These are phyloP conservation scores for Picea glauca DNA, from an alignment of 75 land plant species.

Conservation along the genomic window DNA sequence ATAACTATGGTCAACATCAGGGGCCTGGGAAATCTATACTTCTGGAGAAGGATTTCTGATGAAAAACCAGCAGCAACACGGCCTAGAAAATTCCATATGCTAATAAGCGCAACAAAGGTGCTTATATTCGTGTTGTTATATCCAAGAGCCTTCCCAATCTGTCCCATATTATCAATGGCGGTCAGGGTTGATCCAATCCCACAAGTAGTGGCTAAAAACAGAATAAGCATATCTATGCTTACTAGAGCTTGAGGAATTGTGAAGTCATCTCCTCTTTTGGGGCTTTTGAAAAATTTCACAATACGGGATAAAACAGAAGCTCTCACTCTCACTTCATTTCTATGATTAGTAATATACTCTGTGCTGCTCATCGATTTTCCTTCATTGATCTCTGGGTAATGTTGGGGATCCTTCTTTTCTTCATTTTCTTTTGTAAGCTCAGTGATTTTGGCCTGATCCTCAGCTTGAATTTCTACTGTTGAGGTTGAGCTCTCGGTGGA, in stretches of 20 bases:
- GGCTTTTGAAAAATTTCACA: slow-evolving; percentile 13
- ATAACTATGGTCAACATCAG: slow-evolving; percentile 15
- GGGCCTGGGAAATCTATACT: slow-evolving; percentile 26
- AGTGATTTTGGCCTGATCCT: too few species aligned
- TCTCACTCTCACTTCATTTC: background rate
- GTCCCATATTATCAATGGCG: slow-evolving; percentile 74
- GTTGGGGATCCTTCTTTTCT: too few species aligned
- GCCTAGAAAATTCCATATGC: slow-evolving; percentile 72
- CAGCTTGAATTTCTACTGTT: too few species aligned
- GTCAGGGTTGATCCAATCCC: slow-evolving; percentile 59
- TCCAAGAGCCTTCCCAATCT: slow-evolving; percentile 60
- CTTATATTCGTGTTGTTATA: slow-evolving; percentile 30
- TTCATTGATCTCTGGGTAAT: too few species aligned
- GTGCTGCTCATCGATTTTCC: too few species aligned
- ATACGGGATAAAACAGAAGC: background rate
- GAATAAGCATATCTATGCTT: slow-evolving; percentile 53
- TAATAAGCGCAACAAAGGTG: slow-evolving; percentile 51
- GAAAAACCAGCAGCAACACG: slow-evolving; percentile 45
- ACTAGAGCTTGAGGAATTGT: slow-evolving; percentile 54
- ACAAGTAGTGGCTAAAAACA: slow-evolving; percentile 40
- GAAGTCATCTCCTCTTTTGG: slow-evolving; percentile 60
- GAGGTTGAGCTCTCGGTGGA: too few species aligned
- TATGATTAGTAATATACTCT: too few species aligned
- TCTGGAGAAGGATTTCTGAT: slow-evolving; percentile 36
- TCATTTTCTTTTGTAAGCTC: too few species aligned